Base-by-base conservation (phyloP, 1,139 yeast species). In the Diutina ranongensis region DNA sequence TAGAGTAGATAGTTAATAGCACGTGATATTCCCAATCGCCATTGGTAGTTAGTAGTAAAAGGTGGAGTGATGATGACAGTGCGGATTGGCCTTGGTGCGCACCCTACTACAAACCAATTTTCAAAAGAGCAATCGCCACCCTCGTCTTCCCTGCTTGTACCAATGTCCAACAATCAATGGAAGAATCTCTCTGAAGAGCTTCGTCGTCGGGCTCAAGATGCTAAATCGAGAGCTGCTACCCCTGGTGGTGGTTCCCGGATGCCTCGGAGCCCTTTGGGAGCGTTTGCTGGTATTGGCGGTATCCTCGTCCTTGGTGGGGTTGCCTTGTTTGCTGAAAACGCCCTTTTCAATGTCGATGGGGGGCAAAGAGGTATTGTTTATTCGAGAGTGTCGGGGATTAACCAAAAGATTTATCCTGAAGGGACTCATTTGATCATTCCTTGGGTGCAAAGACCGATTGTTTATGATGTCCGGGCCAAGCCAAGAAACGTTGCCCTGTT, bases 311-410 rank as follows among this genome's bases (percentile, higher is more conserved):
- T 88, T 34, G 94, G 92, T 49, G 92, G 85, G 46, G 84, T 79
- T 44, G 75, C 83, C 1, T 49, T 83, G 40, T 61, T 82, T 45
- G 69, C 82, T 34, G 85, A 85, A 57, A 76, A 84, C 50, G 80
- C 96, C 2, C 73, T 89, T 48, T 89, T 87, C 70, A 89, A 88
- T 62, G 98, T 92, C 49, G 97, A 92, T 62, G 99, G 99, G 77
- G 99, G 99, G 65, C 97, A 92, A 65, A 76, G 99, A 62, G 99
- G 97, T 27, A 88, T 92, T 57, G 76, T 92, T 40, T 92, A 92
- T 64, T 87, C 95, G 33, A 80, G 99, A 61, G 49, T 88, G 42
- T 76, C 79, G 46, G 99, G 99, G 61, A 81, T 92, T 46, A 86
- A 81, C 59, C 80, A 89, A n/a, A 74, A 72, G 50, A 87, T 92